Percentiles rank a stretch among this genome's conserved stretches.
Evolutionary conservation across 1,284 basidiomycete species (phyloP).

Genomic region (Tilletiopsis washingtonensis): DNA sequence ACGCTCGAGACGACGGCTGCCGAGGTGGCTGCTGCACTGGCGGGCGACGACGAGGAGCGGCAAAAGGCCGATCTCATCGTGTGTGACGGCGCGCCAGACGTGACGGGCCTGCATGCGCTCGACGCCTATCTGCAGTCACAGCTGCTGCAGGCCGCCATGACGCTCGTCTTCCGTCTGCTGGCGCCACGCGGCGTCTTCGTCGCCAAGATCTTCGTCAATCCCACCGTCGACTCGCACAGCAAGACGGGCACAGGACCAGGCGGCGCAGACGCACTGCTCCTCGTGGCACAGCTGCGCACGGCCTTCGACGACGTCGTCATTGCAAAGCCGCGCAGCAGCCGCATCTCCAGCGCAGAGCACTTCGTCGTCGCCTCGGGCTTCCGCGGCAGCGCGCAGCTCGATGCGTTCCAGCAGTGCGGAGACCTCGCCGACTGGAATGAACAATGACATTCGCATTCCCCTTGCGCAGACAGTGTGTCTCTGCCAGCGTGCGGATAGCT

Average conservation of each 20-base stretch:
- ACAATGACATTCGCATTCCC: too few relatives aligned
- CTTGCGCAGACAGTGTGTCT: too few relatives aligned
- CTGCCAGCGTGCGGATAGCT: too few relatives aligned
- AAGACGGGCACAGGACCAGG: constrained; percentile 14
- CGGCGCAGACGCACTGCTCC: constrained; percentile 15
- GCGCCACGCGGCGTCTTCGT: constrained; percentile 53
- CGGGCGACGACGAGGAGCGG: background rate
- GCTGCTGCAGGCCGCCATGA: constrained; percentile 54
- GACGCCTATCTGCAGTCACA: constrained; percentile 57
- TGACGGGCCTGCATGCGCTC: constrained; percentile 56
- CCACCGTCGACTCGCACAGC: constrained; percentile 8
- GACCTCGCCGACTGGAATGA: background rate
- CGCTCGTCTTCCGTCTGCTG: constrained; percentile 54
- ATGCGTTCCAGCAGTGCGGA: background rate
- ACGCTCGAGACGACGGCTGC: constrained; percentile 53
- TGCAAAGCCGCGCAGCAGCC: constrained; percentile 48
- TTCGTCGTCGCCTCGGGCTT: constrained; percentile 55
- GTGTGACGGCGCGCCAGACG: constrained; percentile 58
- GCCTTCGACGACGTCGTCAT: constrained; percentile 50
- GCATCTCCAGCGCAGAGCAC: constrained; percentile 49
- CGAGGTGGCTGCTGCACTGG: constrained; percentile 52
- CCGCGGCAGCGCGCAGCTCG: background rate
- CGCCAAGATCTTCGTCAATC: constrained; percentile 54
- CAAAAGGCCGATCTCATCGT: constrained; percentile 54
- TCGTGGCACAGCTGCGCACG: constrained; percentile 39